Conservation (phyloP, 345 rosid species). For the Camelina hispida region DNA sequence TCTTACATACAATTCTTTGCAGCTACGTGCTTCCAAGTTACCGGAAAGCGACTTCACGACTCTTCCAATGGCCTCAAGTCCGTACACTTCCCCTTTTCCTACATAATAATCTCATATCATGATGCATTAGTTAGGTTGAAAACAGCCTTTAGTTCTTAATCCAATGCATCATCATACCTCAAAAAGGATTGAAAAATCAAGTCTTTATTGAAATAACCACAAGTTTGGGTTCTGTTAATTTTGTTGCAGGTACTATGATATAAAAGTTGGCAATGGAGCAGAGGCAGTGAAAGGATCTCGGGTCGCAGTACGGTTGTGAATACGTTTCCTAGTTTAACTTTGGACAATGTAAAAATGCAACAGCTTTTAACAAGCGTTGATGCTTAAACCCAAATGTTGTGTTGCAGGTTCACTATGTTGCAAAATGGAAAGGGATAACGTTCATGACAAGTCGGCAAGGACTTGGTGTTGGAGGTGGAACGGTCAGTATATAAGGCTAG, state of each 20-base stretch:
- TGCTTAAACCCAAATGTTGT: slow-evolving; percentile 30
- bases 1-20: slow-evolving; percentile 43
- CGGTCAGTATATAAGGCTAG: slow-evolving; percentile 54
- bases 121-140: slow-evolving; percentile 9
- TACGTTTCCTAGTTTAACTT: slow-evolving; percentile 34
- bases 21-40: slow-evolving; percentile 85
- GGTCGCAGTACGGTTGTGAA: slow-evolving; percentile 98
- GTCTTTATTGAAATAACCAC: not conserved
- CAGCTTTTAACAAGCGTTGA: not conserved
- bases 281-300: slow-evolving; percentile 90
- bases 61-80: slow-evolving; percentile 86
- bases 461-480: slow-evolving; percentile 95
- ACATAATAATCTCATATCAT: slow-evolving; percentile 3
- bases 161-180: not conserved
- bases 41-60: slow-evolving; percentile 83
- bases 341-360: not conserved
- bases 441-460: slow-evolving; percentile 99
- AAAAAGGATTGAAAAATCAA: not conserved
- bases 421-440: slow-evolving; percentile 93
- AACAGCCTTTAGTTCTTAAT: not conserved
- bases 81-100: slow-evolving; percentile 41
- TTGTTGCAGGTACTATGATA: slow-evolving; percentile 80
- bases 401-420: slow-evolving; percentile 89
- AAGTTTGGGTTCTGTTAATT: slow-evolving; percentile 31
- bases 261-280: slow-evolving; percentile 81